Evolutionary conservation across 2,329 filamentous ascomycete species (phyloP), one percentile per base, ranked within the genome.

Genomic region (Arthrobotrys sinensis): DNA sequence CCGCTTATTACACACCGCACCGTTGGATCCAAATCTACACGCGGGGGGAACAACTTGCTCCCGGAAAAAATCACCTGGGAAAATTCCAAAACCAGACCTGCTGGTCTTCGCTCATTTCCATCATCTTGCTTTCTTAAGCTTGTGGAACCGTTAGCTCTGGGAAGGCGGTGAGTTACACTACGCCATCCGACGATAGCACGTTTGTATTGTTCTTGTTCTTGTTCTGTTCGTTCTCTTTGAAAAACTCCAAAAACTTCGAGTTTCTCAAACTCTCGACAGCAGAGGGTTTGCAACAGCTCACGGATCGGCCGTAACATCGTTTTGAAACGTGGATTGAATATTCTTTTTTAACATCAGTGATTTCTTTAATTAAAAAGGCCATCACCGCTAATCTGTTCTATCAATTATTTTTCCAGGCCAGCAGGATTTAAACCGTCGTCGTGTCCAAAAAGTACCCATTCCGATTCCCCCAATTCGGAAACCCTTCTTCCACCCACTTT

Each of bases 131-230:
- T 34, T n/a, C 16, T 21, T 48, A 48, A 24, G 45, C 45, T 48
- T 48, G 45, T 48, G 45, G 19, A 48, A 48, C 45, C 16, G 16
- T 48, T 48, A 24, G n/a, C 24, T 40, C 12, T 38, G 28, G 28
- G 53, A 60, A 36, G 16, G 5, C n/a, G 53, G 53, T 60, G 53
- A 60, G 53, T 60, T 38, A 60, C 53, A 60, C 32, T 38, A n/a
- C 38, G 19, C 19, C n/a, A 19, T 60, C 38, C 19, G 19, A 38
- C 38, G 32, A 38, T 40, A 53, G 19, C 48, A 53, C n/a, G 5
- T 16, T 53, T 34, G 21, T 36, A n/a, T 57, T n/a, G 28, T 55
- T 36, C 10, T 16, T 12, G 28, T 16, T 36, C 4, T 36, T 36
- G 50, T 36, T 14, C 14, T 34, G 46, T 28, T 4, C 3, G 45